phyloP scores from a whole-genome alignment of 768 basidiomycete species.

The Cystoderma amianthinum region DNA sequence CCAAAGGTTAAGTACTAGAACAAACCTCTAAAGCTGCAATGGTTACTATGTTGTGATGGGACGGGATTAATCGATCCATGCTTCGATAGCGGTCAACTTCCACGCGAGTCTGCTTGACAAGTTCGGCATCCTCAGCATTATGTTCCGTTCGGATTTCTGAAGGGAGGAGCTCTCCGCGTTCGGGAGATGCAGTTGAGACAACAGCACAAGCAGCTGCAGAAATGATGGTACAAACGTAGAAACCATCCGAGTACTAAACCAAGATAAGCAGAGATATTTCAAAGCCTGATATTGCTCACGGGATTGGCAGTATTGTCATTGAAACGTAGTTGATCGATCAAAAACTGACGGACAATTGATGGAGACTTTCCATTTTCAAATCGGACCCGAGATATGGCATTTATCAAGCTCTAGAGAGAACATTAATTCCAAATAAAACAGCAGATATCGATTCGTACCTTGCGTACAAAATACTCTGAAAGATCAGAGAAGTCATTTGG shows the following conservation, averaged over 20 bases:
- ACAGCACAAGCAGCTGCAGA: constrained; percentile 75
- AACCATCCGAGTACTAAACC: constrained; percentile 90
- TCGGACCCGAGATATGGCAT: constrained; percentile 79
- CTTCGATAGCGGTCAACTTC: constrained; percentile 90
- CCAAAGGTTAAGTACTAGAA: background rate
- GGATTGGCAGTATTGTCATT: constrained; percentile 92
- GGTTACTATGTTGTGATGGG: constrained; percentile 90
- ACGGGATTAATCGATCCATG: constrained; percentile 94
- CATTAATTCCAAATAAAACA: constrained; percentile 1
- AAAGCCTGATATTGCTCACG: constrained; percentile 31
- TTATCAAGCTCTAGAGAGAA: constrained; percentile 56
- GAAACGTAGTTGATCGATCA: constrained; percentile 89
- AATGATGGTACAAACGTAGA: constrained; percentile 84
- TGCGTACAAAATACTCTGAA: constrained; percentile 90
- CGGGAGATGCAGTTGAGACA: constrained; percentile 70
- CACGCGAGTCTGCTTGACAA: constrained; percentile 67
- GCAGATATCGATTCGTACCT: constrained; percentile 41
- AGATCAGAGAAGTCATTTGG: constrained; percentile 93
- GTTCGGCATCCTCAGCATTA: constrained; percentile 58
- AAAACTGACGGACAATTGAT: constrained; percentile 76
- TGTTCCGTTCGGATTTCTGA: constrained; percentile 62
- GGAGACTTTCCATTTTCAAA: constrained; percentile 86
- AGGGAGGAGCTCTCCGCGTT: constrained; percentile 71
- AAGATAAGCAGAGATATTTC: constrained; percentile 2
- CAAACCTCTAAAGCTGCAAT: constrained; percentile 85